Evolutionary conservation across 768 basidiomycete genomes (phyloP), one percentile per base, ranked within the genome.

Genomic region (Harrya chromipes): DNA sequence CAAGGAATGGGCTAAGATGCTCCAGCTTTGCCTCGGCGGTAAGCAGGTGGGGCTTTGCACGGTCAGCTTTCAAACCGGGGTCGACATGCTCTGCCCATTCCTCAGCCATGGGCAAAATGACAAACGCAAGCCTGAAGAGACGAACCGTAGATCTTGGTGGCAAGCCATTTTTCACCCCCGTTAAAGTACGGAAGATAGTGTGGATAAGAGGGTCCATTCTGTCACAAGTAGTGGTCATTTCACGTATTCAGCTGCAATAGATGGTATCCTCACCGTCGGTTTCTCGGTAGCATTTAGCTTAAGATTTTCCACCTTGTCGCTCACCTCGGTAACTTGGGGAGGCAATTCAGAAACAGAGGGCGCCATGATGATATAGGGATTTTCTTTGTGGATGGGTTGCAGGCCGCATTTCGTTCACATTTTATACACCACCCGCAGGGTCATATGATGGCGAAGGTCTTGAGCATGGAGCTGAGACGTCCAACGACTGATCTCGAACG

Each of bases 21-120:
- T 55, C 62, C 4, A 70, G 59, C 14, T 51, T 72, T 12, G 69
- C 65, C 49, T 74, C 73, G 31, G 71, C 54, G 5, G 57, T 70
- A 26, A 81, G 72, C 10, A 81, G 70, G 58, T 79, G 68, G 27
- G 79, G 78, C 54, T 81, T 81, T 29, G 71, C 65, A 45, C 70
- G 75, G 60, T 81, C 72, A 21, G 80, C 79, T 41, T 73, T 72
- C 7, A 60, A 47, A 23, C 78, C 78, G 9, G 75, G 70, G 47
- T 80, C 78, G 42, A 58, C 57, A 56, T 71, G 67, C 13, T 76
- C 76, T 72, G 54, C 53, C n/a, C 43, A 26, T 12, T 20, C 14
- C 33, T 40, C n/a, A 40, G 46, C 4, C 24, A 24, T 26, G 34
- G 38, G 6, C 23, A 31, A 35, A 26, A 27, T 29, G 11, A 3